These are phyloP conservation scores for Dicorynia guianensis DNA, from an alignment of 306 rosid species.

Conservation along the genomic window DNA sequence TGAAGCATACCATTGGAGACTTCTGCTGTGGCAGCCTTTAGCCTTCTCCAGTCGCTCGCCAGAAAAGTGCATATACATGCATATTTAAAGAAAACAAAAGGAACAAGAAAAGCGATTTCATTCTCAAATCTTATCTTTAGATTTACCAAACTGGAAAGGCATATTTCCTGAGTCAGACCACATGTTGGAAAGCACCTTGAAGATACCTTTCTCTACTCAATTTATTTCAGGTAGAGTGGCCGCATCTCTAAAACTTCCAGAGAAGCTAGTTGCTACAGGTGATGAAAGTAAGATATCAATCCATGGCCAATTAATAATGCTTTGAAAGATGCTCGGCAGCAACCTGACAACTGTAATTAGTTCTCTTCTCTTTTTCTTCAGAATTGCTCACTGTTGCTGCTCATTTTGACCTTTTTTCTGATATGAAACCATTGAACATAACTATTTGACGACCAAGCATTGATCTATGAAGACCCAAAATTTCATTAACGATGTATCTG, in stretches of 20 bases:
- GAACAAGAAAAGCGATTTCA: slow-evolving; percentile 32
- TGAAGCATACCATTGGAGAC: slow-evolving; percentile 43
- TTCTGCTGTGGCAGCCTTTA: slow-evolving; percentile 43
- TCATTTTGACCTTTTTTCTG: slow-evolving; percentile 1
- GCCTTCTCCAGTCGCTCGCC: slow-evolving; percentile 33
- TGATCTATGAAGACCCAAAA: no score
- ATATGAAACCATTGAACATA: background rate
- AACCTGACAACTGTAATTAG: background rate
- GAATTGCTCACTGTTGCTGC: slow-evolving; percentile 3
- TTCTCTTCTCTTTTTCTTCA: slow-evolving; percentile 16
- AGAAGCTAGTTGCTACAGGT: slow-evolving; percentile 20
- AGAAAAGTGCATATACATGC: slow-evolving; percentile 1
- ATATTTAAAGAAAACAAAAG: slow-evolving; percentile 33
- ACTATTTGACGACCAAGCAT: no score
- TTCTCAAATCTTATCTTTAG: slow-evolving; percentile 46
- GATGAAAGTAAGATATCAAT: slow-evolving; percentile 23
- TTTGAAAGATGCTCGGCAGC: background rate
- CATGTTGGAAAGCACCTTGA: slow-evolving; percentile 53
- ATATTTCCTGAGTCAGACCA: slow-evolving; percentile 53
- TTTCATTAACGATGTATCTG: no score
- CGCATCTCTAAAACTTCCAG: slow-evolving; percentile 47
- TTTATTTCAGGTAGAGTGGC: slow-evolving; percentile 36
- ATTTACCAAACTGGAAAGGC: slow-evolving; percentile 47
- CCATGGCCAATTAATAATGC: background rate
- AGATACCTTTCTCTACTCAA: slow-evolving; percentile 50